Base-by-base conservation (phyloP, 225 moss, liverwort and hornwort genomes). In the Sphagnum tenellum region DNA sequence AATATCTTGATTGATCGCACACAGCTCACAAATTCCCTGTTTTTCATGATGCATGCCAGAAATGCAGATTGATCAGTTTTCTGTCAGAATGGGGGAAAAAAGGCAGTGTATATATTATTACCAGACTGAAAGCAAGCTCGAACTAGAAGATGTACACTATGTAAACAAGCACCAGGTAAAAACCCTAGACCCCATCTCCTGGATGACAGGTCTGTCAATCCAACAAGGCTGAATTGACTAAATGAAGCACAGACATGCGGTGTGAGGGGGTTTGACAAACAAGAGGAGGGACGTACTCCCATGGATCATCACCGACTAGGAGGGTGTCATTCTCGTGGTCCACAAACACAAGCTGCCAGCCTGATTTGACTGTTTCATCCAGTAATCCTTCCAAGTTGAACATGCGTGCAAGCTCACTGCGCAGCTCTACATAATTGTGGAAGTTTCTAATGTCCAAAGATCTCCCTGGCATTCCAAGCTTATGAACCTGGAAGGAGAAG, bases 231-330 rank as follows among this genome's bases (percentile, higher is more conserved):
- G 29, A 0, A 29, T 1, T 29, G 1, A 29, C 29, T 29, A 29
- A 29, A 29, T 29, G 29, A 29, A 29, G 29, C 29, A 29, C 29
- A 29, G 29, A 29, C 29, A 29, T 0, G 29, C 0, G 29, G 29
- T 29, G 29, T 29, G 29, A 29, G 29, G 29, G 47, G 47, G 46
- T 2, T 55, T 10, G 48, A n/a, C 44, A 4, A 49, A 10, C 8
- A 7, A 44, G 1, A 29, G 29, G 29, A 29, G 52, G 5, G 63
- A 85, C 92, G 86, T 90, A 98, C 96, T 98, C 96, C 96, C 96
- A 98, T 8, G 96, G 96, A 78, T 98, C 96, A 57, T 98, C 96
- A 49, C 96, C 96, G 60, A 98, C 78, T 59, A 98, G 85, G 29
- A 98, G 88, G 0, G 82, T 82, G 66, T 98, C 96, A 47, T 87